Evolutionary conservation across 2,329 filamentous ascomycete species (phyloP), one percentile per base, ranked within the genome.

Genomic region (Colletotrichum musae): DNA sequence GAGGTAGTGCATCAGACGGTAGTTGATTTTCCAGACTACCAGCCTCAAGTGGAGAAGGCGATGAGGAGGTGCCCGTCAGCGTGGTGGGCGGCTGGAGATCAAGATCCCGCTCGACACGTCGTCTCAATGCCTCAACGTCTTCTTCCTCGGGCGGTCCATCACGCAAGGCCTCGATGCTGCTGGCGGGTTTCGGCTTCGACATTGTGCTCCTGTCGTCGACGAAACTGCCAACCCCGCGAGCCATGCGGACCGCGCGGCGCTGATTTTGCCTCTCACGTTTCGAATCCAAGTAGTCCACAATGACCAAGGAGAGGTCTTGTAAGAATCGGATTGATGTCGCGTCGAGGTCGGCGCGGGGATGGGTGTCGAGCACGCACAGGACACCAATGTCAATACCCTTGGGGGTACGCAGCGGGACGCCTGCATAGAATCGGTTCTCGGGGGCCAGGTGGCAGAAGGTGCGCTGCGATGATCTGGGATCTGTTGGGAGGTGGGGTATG

Each of bases 351-450:
- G 72, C 72, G 0, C 79, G 74, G 16, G 76, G 71, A 1, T 67
- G 45, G 3, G 77, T 73, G 5, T 74, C 74, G 72, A 80, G 78
- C 1, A 83, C 76, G 51, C 79, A 81, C 9, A 78, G 79, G 0
- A 81, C 78, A 3, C 83, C 83, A 5, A 85, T 84, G 58, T 83
- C 81, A 64, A 84, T 79, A n/a, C 81, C 82, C 4, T 75, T 72
- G 0, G 72, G 76, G 0, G 80, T 80, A 0, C 80, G 78, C 12
- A 85, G 82, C 2, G 83, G 83, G 0, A 83, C 80, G 0, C 76
- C 82, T 0, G 81, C 81, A 50, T 83, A 85, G 63, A 84, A 84
- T 1, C 76, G 73, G 16, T 74, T 73, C 2, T 69, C 64, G 0
- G 73, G 72, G 24, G 76, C 73, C 0, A 67, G 61, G 9, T 62